Evolutionary conservation across 805 yeast genomes (phyloP).

Genomic region (Kurtzmaniella fragi): DNA sequence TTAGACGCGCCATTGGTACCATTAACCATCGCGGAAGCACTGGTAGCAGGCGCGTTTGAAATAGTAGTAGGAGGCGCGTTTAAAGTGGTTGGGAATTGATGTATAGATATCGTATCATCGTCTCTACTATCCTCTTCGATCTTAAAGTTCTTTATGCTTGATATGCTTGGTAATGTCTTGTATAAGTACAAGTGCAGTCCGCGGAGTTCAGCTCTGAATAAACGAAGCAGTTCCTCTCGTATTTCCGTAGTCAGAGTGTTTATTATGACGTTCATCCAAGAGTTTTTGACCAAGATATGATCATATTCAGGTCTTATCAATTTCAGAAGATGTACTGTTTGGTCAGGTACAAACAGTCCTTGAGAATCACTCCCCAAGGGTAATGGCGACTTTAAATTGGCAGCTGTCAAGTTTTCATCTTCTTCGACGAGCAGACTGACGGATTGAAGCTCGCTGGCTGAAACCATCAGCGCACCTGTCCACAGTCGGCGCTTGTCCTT

Average conservation of each 20-base stretch:
- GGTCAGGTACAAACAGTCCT: neutral
- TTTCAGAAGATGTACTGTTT: conserved; percentile 11
- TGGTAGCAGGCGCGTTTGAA: neutral
- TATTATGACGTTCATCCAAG: conserved; percentile 35
- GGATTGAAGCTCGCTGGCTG: neutral
- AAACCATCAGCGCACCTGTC: conserved; percentile 4
- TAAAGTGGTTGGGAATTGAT: neutral
- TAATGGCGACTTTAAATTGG: neutral
- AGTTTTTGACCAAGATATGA: conserved; percentile 19
- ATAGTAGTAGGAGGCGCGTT: neutral
- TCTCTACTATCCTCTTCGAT: conserved; percentile 2
- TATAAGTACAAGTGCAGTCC: conserved; percentile 64
- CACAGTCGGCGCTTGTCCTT: conserved; percentile 20
- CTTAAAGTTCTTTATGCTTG: conserved; percentile 1
- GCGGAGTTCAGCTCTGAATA: conserved; percentile 61
- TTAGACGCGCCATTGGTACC: neutral
- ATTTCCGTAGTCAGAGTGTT: conserved; percentile 29
- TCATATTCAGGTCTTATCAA: conserved; percentile 29
- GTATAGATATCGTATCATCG: neutral
- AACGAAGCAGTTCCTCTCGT: conserved; percentile 33
- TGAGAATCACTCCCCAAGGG: neutral
- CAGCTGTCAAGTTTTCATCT: conserved; percentile 1
- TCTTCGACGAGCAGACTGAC: conserved; percentile 3
- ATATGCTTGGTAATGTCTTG: conserved; percentile 47
- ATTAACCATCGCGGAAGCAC: too few relatives aligned